Percentiles rank a stretch among this genome's conserved stretches.
phyloP scores from a whole-genome alignment of 2,329 filamentous ascomycete species.

The Pseudomassariella vexata region DNA sequence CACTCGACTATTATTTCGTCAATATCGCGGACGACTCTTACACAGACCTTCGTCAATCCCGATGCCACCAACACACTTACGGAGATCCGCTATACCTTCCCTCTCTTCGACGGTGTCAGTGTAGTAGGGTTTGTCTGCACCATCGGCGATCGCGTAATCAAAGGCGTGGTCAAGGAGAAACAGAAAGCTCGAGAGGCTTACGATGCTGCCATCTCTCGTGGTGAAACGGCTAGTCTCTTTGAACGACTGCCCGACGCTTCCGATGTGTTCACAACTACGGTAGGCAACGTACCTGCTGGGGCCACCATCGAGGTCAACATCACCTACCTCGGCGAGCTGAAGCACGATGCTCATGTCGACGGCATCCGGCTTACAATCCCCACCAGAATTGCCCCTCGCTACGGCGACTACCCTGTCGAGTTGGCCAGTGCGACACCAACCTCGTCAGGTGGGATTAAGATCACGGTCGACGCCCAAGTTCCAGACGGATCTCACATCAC shows the following conservation, averaged over 20 bases:
- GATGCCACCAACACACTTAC: neutral
- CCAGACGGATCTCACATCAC: slow-evolving; percentile 50
- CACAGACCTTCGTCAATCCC: slow-evolving; percentile 6
- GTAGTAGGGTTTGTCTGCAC: slow-evolving; percentile 63
- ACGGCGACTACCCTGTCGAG: slow-evolving; percentile 42
- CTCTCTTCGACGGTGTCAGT: slow-evolving; percentile 66
- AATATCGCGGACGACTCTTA: slow-evolving; percentile 4
- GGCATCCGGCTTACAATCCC: slow-evolving; percentile 66
- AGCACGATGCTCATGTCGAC: slow-evolving; percentile 64
- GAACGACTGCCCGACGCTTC: slow-evolving; percentile 53
- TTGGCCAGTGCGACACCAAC: slow-evolving; percentile 15
- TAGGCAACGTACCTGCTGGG: slow-evolving; percentile 61
- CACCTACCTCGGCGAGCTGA: slow-evolving; percentile 63
- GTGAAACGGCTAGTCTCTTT: slow-evolving; percentile 59
- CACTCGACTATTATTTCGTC: slow-evolving; percentile 5
- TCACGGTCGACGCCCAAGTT: slow-evolving; percentile 56
- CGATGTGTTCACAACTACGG: slow-evolving; percentile 62
- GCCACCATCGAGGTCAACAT: slow-evolving; percentile 55
- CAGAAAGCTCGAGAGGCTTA: slow-evolving; percentile 55
- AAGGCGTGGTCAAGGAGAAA: slow-evolving; percentile 62
- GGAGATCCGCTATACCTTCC: slow-evolving; percentile 62
- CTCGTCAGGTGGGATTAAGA: slow-evolving; percentile 37
- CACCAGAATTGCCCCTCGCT: slow-evolving; percentile 60
- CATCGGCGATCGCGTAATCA: slow-evolving; percentile 53
- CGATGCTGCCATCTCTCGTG: slow-evolving; percentile 48